A percentile compares a stretch with the other conserved stretches of the same genome.
Evolutionary conservation across 768 basidiomycete species (phyloP).

Genomic region (Russula lepida): DNA sequence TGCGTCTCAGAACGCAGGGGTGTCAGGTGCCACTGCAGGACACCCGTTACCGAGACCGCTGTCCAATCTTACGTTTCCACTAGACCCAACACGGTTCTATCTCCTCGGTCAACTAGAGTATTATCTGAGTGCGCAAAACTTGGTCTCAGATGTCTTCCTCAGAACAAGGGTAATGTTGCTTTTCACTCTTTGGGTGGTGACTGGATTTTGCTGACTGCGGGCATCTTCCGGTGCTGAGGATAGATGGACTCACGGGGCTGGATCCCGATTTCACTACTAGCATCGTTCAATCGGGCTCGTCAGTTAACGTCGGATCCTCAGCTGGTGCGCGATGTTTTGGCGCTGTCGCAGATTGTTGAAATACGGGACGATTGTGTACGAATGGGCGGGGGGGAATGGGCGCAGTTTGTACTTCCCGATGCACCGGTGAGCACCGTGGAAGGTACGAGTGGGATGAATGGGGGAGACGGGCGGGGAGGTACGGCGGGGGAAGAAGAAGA

Average conservation of each 20-base stretch:
- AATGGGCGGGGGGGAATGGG: constrained; percentile 52
- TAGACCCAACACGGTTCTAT: constrained; percentile 59
- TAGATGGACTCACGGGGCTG: constrained; percentile 90
- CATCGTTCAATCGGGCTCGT: constrained; percentile 81
- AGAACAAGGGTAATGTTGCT: constrained; percentile 48
- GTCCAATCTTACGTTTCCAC: constrained; percentile 40
- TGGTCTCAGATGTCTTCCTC: constrained; percentile 81
- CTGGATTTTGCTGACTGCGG: constrained; percentile 10
- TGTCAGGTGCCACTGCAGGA: constrained; percentile 25
- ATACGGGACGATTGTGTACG: constrained; percentile 63
- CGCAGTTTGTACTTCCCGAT: constrained; percentile 51
- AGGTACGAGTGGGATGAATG: neutral
- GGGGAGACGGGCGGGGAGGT: neutral
- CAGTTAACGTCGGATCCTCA: constrained; percentile 49
- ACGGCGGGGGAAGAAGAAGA: neutral
- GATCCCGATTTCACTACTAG: constrained; percentile 73
- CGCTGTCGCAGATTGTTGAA: constrained; percentile 59
- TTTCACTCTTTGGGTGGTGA: neutral
- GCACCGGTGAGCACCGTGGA: constrained; percentile 45
- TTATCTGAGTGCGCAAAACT: constrained; percentile 84
- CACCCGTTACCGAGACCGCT: constrained; percentile 39
- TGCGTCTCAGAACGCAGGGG: constrained; percentile 15
- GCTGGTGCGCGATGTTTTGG: constrained; percentile 63
- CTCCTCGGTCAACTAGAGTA: constrained; percentile 84
- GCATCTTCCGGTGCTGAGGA: neutral